Percentiles rank a stretch among this genome's conserved stretches.
Conservation (phyloP, 495 filamentous ascomycete species). For the Amorphotheca resinae region DNA sequence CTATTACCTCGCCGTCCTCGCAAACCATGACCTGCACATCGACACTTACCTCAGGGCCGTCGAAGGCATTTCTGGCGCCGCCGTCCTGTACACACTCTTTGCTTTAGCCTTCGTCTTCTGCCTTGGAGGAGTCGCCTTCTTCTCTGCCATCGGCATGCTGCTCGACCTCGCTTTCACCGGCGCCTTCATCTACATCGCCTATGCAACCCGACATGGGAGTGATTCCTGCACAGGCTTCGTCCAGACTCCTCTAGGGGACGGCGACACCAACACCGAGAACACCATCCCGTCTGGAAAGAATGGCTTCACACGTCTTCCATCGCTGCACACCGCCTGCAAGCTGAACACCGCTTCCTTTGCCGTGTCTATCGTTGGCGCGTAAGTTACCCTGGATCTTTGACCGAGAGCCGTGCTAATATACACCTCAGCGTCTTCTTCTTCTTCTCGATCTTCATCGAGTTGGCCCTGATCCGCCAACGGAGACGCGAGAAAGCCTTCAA, state of each 20-base stretch:
- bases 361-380: constrained; percentile 68
- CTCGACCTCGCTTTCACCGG: constrained; percentile 46
- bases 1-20: constrained; percentile 53
- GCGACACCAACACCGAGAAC: constrained; percentile 32
- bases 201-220: constrained; percentile 48
- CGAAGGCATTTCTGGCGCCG: constrained; percentile 66
- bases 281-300: constrained; percentile 24
- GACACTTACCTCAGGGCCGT: constrained; percentile 59
- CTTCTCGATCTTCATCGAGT: constrained; percentile 49
- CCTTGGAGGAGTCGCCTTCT: constrained; percentile 54
- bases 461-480: constrained; percentile 54
- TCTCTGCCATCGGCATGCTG: constrained; percentile 56
- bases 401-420: too few species aligned
- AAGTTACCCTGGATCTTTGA: constrained; percentile 28
- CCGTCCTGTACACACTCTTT: constrained; percentile 57
- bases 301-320: constrained; percentile 31
- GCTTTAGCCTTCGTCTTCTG: constrained; percentile 65
- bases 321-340: constrained; percentile 47
- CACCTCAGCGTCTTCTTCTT: constrained; percentile 55
- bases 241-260: constrained; percentile 53
- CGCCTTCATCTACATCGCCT: constrained; percentile 49
- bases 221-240: constrained; percentile 48
- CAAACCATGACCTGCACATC: constrained; percentile 45
- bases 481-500: constrained; percentile 70
- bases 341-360: constrained; percentile 63